These are phyloP conservation scores for Osmozyma mogii DNA, from an alignment of 805 yeast genomes.

Conservation along the genomic window DNA sequence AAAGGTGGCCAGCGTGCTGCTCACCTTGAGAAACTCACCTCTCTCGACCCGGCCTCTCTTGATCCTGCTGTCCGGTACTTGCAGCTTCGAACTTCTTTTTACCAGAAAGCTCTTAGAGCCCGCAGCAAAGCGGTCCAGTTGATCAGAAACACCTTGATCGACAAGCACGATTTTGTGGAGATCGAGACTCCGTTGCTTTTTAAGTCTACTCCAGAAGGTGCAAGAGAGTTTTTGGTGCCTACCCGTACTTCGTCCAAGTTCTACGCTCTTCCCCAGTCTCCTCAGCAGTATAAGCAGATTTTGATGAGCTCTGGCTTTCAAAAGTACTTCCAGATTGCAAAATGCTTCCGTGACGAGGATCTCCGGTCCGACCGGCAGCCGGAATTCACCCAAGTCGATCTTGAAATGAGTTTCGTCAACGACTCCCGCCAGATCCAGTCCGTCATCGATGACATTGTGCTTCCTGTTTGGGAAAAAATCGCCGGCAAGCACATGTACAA, in stretches of 20 bases:
- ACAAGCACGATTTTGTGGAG: conserved; percentile 52
- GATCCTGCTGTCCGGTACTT: conserved; percentile 79
- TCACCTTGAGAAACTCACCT: conserved; percentile 55
- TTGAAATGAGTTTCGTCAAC: conserved; percentile 83
- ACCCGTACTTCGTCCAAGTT: conserved; percentile 55
- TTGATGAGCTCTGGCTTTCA: conserved; percentile 91
- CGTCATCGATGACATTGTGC: conserved; percentile 53
- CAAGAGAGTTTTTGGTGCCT: conserved; percentile 91
- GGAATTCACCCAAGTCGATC: conserved; percentile 93
- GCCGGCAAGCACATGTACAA: conserved; percentile 32
- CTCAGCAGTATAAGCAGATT: conserved; percentile 94
- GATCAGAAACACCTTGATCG: conserved; percentile 34
- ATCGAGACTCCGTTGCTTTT: conserved; percentile 89
- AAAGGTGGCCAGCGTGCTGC: conserved; percentile 57
- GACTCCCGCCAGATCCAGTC: conserved; percentile 56
- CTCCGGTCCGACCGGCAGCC: conserved; percentile 93
- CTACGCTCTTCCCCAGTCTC: conserved; percentile 95
- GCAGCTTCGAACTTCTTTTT: conserved; percentile 58
- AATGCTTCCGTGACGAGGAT: conserved; percentile 95
- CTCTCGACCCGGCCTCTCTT: conserved; percentile 41
- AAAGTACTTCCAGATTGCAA: conserved; percentile 83
- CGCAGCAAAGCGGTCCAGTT: conserved; percentile 49
- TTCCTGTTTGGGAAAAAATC: conserved; percentile 46
- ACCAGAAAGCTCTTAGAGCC: conserved; percentile 46
- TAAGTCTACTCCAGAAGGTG: conserved; percentile 97